Evolutionary conservation across 768 basidiomycete genomes (phyloP).

Genomic region (Psilocybe cyanescens): DNA sequence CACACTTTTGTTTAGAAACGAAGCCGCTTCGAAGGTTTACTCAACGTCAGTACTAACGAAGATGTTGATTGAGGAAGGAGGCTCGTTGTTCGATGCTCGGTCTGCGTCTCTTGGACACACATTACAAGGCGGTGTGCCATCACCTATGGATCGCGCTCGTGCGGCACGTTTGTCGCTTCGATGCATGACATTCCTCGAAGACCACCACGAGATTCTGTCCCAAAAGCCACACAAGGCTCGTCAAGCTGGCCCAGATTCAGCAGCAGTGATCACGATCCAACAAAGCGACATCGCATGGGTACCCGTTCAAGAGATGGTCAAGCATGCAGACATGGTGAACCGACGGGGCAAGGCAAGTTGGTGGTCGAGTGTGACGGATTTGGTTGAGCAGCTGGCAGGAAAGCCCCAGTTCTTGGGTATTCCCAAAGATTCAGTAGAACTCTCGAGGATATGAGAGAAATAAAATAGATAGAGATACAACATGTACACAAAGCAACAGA

Average conservation of each 20-base stretch:
- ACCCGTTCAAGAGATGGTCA: conserved; percentile 80
- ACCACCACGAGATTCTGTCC: conserved; percentile 64
- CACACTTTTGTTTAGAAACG: conserved; percentile 58
- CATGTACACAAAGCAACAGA: neutral
- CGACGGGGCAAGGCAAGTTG: conserved; percentile 77
- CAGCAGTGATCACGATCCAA: conserved; percentile 92
- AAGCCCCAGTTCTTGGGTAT: conserved; percentile 56
- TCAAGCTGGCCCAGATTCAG: conserved; percentile 64
- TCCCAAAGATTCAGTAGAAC: conserved; percentile 11
- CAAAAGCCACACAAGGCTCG: conserved; percentile 53
- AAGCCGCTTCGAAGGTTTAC: conserved; percentile 86
- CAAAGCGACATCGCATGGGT: conserved; percentile 82
- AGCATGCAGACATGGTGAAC: conserved; percentile 90
- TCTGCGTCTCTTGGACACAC: conserved; percentile 97
- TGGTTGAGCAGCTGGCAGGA: conserved; percentile 78
- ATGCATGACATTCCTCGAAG: conserved; percentile 94
- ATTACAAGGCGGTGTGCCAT: conserved; percentile 93
- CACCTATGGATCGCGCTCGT: conserved; percentile 90
- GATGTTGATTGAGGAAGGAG: conserved; percentile 97
- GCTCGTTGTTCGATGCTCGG: conserved; percentile 87
- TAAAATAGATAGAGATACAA: neutral
- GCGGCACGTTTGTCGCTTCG: conserved; percentile 89
- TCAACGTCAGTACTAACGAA: conserved; percentile 90
- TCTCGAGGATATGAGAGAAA: neutral
- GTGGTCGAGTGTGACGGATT: conserved; percentile 73